Evolutionary conservation across 495 filamentous ascomycete genomes (phyloP), one percentile per base, ranked within the genome.

Genomic region (Bacidia rubella): DNA sequence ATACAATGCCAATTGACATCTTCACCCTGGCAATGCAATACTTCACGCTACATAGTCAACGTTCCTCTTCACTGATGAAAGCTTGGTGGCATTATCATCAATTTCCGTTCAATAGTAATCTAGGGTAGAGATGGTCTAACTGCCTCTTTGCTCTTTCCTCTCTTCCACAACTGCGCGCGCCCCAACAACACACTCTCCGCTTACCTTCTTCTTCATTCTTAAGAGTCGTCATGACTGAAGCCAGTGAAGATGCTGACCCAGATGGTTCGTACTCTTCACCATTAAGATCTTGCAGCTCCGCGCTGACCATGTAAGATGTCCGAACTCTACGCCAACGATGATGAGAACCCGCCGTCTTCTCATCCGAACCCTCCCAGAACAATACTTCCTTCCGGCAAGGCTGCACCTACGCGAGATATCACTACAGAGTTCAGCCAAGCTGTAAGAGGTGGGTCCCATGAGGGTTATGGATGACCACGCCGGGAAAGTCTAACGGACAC

Each of bases 341-440:
- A 5, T 15, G 29, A 35, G 29, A 35, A 7, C 15, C 29, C 29
- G 15, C 7, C 7, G 29, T 15, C 29, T 7, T 35, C 5, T 5
- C 29, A 35, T 35, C 29, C n/a, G 15, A 35, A 15, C 29, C 29
- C 29, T 7, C 29, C 29, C 5, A 5, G 15, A 35, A 44, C 9
- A 44, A 22, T 5, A n/a, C 5, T 17, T 7, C 41, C 41, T n/a
- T 44, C 41, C 17, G 41, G 20, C 12, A 22, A 45, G 19, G n/a
- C 0, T 20, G n/a, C 46, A 26, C 26, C 38, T 20, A n/a, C 39
- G 15, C 46, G 39, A 39, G 55, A 62, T 17, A 56, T 62, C 7
- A 60, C 57, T 25, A 35, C 42, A 26, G 47, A 51, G 1, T 62
- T 62, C 46, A 32, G 19, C 22, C 1, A 38, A 15, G 47, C 47